phyloP scores from a whole-genome alignment of 768 basidiomycete species.

The Dioszegia hungarica region DNA sequence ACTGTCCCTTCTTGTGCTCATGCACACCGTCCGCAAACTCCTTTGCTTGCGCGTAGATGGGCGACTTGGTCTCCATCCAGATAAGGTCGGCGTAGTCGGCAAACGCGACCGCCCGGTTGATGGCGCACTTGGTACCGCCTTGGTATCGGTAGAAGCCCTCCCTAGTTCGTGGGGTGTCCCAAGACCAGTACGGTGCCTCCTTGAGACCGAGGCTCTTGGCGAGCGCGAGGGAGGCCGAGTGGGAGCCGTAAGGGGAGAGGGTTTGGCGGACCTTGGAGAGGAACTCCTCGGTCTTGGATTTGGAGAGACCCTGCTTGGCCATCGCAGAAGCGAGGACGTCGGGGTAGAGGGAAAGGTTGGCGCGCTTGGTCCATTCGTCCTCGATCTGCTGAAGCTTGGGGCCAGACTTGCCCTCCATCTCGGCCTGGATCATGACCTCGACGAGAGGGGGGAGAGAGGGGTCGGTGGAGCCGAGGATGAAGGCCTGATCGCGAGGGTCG shows the following conservation, averaged over 20 bases:
- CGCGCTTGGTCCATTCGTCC: slow-evolving; percentile 75
- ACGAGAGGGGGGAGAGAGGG: slow-evolving; percentile 64
- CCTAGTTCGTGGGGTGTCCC: slow-evolving; percentile 88
- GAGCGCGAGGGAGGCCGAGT: slow-evolving; percentile 64
- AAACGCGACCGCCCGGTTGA: slow-evolving; percentile 85
- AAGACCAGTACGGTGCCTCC: slow-evolving; percentile 78
- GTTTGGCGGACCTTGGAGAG: slow-evolving; percentile 50
- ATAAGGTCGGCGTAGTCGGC: slow-evolving; percentile 70
- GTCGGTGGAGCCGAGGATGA: slow-evolving; percentile 90
- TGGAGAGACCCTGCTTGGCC: slow-evolving; percentile 53
- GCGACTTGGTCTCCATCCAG: slow-evolving; percentile 70
- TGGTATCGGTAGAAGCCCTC: slow-evolving; percentile 98
- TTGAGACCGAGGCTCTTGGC: slow-evolving; percentile 65
- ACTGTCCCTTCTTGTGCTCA: slow-evolving; percentile 64
- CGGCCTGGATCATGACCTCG: slow-evolving; percentile 75
- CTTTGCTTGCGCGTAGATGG: slow-evolving; percentile 82
- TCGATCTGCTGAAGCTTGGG: slow-evolving; percentile 75
- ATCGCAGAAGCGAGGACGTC: slow-evolving; percentile 63
- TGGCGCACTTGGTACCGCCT: slow-evolving; percentile 89
- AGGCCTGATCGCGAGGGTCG: slow-evolving; percentile 93
- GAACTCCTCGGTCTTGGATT: slow-evolving; percentile 60
- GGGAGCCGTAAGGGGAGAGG: slow-evolving; percentile 59
- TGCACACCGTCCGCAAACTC: slow-evolving; percentile 88
- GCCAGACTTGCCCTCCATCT: slow-evolving; percentile 72
- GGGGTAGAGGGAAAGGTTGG: slow-evolving; percentile 74